Percentiles rank a stretch among this genome's conserved stretches.
Evolutionary conservation across 768 basidiomycete species (phyloP).

Genomic region (Mycena polygramma): DNA sequence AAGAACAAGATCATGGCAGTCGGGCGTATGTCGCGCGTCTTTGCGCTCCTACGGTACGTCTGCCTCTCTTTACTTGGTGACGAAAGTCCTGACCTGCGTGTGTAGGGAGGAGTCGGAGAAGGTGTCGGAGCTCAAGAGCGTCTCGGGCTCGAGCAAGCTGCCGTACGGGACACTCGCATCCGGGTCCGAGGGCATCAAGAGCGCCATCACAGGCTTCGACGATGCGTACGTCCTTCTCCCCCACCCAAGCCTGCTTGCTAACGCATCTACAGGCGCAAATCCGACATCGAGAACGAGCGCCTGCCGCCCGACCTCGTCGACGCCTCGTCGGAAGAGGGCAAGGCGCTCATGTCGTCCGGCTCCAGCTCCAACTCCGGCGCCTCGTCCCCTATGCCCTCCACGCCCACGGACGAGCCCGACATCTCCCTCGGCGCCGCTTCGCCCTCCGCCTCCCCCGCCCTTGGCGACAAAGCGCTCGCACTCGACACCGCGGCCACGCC

Average conservation of each 20-base stretch:
- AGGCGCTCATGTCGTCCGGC: slow-evolving; percentile 66
- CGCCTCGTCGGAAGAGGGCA: slow-evolving; percentile 77
- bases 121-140: slow-evolving; percentile 95
- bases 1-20: slow-evolving; percentile 99
- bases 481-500: slow-evolving; percentile 19
- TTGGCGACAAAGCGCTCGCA: slow-evolving; percentile 45
- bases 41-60: slow-evolving; percentile 91
- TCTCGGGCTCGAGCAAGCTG: slow-evolving; percentile 80
- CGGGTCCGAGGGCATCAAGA: slow-evolving; percentile 96
- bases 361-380: slow-evolving; percentile 57
- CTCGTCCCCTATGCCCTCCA: slow-evolving; percentile 48
- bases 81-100: neutral
- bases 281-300: slow-evolving; percentile 98
- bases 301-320: slow-evolving; percentile 96
- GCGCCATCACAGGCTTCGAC: slow-evolving; percentile 92
- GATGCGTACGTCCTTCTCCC: slow-evolving; percentile 79
- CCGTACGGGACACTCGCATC: slow-evolving; percentile 89
- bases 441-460: too few species aligned
- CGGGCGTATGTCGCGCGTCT: slow-evolving; percentile 96
- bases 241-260: neutral
- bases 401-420: slow-evolving; percentile 53
- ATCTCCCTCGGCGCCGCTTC: slow-evolving; percentile 54
- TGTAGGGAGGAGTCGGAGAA: slow-evolving; percentile 97
- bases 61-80: neutral
- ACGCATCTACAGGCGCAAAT: slow-evolving; percentile 78